A percentile compares a stretch with the other conserved stretches of the same genome.
These are phyloP conservation scores for Aspergillus sp. DNA, from an alignment of 2,329 filamentous ascomycete genomes.

Conservation along the genomic window DNA sequence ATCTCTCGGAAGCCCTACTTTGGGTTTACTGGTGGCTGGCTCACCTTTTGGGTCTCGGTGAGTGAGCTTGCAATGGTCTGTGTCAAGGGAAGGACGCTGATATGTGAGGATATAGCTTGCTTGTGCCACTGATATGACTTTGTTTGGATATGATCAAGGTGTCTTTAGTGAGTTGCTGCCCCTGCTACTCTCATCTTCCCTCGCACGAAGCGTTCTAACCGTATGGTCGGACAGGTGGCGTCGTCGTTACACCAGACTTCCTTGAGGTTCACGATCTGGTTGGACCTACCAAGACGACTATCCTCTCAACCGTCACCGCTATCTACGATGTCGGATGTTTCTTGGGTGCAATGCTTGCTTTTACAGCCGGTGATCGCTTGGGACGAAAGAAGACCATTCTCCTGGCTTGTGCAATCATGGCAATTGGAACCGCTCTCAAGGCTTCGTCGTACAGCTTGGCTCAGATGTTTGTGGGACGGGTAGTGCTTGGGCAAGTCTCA, in stretches of 20 bases:
- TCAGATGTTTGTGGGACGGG: slow-evolving; percentile 58
- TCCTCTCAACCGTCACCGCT: slow-evolving; percentile 56
- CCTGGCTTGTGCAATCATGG: slow-evolving; percentile 54
- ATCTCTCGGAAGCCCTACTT: slow-evolving; percentile 51
- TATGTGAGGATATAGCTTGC: slow-evolving; percentile 34
- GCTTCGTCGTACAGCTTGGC: slow-evolving; percentile 50
- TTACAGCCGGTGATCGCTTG: slow-evolving; percentile 52
- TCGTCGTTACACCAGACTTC: slow-evolving; percentile 59
- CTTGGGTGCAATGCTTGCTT: slow-evolving; percentile 55
- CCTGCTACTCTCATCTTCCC: not conserved
- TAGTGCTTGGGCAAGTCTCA: slow-evolving; percentile 29
- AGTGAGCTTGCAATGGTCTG: not conserved
- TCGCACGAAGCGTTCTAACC: not conserved
- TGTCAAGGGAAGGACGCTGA: not conserved
- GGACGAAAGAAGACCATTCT: slow-evolving; percentile 54
- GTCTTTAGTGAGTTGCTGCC: slow-evolving; percentile 12
- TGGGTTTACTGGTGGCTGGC: slow-evolving; percentile 58
- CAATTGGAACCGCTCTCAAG: slow-evolving; percentile 54
- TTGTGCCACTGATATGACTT: slow-evolving; percentile 7
- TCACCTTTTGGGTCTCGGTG: slow-evolving; percentile 60
- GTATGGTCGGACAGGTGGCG: slow-evolving; percentile 46
- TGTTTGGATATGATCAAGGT: slow-evolving; percentile 10
- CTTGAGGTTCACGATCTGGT: slow-evolving; percentile 53
- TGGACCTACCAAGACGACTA: slow-evolving; percentile 38
- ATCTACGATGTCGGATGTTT: slow-evolving; percentile 66